A percentile compares a stretch with the other conserved stretches of the same genome.
Evolutionary conservation across 129 eudicot species (phyloP).

Genomic region (Flaveria brownii): DNA sequence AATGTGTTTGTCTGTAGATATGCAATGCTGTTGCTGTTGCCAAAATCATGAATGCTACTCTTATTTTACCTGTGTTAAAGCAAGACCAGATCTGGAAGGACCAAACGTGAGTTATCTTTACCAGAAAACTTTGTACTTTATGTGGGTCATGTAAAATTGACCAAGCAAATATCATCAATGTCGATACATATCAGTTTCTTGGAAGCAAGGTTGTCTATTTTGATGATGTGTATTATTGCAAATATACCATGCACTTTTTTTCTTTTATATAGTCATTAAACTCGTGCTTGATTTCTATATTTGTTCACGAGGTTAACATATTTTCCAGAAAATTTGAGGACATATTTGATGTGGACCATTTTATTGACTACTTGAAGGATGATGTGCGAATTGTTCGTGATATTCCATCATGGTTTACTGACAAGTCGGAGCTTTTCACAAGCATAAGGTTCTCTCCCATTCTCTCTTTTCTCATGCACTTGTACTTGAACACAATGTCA

Average conservation of each 20-base stretch:
- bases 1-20: conserved; percentile 53
- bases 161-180: neutral
- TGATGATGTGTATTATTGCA: conserved; percentile 1
- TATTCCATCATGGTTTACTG: conserved; percentile 96
- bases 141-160: conserved; percentile 9
- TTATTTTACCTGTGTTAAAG: conserved; percentile 90
- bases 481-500: conserved; percentile 10
- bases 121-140: conserved; percentile 15
- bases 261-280: conserved; percentile 3
- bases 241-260: neutral
- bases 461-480: conserved; percentile 8
- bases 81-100: conserved; percentile 99
- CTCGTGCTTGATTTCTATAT: neutral
- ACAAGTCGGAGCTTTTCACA: conserved; percentile 81
- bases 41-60: conserved; percentile 92
- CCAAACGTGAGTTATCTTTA: conserved; percentile 83
- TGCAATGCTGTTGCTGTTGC: conserved; percentile 99
- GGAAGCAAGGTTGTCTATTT: conserved; percentile 13
- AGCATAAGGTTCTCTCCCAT: conserved; percentile 69
- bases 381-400: conserved; percentile 94
- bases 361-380: conserved; percentile 93
- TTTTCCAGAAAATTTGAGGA: conserved; percentile 89
- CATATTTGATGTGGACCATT: conserved; percentile 98
- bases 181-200: conserved; percentile 1
- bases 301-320: conserved; percentile 4